phyloP scores from a whole-genome alignment of 2,329 filamentous ascomycete species.

The Monascus ruber region DNA sequence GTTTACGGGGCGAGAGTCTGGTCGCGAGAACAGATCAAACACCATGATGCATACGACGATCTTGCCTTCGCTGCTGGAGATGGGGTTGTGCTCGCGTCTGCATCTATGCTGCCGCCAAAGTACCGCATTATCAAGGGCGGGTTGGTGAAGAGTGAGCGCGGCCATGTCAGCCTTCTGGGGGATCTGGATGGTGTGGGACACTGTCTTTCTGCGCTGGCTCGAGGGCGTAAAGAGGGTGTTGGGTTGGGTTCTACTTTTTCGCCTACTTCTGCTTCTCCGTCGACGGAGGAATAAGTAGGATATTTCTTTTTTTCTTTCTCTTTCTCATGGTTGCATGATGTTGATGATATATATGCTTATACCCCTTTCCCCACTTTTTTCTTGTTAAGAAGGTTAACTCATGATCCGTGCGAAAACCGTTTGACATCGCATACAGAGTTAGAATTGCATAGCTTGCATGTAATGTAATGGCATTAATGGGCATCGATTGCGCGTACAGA shows the following conservation, averaged over 20 bases:
- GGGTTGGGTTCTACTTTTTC: slow-evolving; percentile 41
- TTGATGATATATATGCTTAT: neutral
- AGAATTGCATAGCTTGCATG: too few species aligned
- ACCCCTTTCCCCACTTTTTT: too few species aligned
- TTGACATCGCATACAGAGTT: too few species aligned
- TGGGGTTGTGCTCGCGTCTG: slow-evolving; percentile 74
- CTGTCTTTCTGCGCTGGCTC: slow-evolving; percentile 57
- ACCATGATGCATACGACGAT: slow-evolving; percentile 71
- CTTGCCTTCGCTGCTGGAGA: slow-evolving; percentile 79
- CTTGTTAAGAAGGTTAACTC: too few species aligned
- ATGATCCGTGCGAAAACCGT: too few species aligned
- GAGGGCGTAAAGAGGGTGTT: slow-evolving; percentile 60
- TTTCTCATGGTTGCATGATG: neutral
- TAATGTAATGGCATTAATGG: too few species aligned
- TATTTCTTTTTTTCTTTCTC: neutral
- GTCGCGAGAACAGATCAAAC: slow-evolving; percentile 60
- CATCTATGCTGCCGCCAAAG: slow-evolving; percentile 73
- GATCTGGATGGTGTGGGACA: slow-evolving; percentile 71
- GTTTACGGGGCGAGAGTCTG: slow-evolving; percentile 70
- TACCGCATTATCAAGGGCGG: slow-evolving; percentile 66
- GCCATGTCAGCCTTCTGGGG: slow-evolving; percentile 77
- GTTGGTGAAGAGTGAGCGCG: slow-evolving; percentile 66
- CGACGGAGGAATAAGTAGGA: too few species aligned
- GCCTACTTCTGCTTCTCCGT: slow-evolving; percentile 1
- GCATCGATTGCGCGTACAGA: too few species aligned